Evolutionary conservation across 208 protist species (phyloP), one percentile per base, ranked within the genome.

Genomic region (Crithidia fasciculata): DNA sequence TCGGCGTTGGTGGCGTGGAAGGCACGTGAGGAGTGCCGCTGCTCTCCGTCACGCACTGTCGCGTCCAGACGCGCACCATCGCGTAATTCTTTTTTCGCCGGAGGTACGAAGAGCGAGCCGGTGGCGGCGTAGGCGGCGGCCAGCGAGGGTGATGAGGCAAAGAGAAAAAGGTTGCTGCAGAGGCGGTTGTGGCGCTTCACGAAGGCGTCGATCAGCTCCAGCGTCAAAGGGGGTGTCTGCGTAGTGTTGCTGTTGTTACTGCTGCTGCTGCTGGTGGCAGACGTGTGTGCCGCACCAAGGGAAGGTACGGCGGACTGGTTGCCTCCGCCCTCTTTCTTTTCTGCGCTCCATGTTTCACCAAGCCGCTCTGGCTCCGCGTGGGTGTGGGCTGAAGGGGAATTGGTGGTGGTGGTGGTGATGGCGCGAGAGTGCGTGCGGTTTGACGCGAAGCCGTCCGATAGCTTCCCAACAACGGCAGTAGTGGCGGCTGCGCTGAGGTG

Each of bases 131-230:
- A 28, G 3, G 52, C 9, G 47, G 44, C 49, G 40, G 49, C 52
- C n/a, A 64, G 59, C 2, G 60, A 49, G 2, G 68, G 39, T 8
- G 67, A 39, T 43, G 52, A 8, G 39, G 61, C 72, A 53, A 69
- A 61, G 60, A 69, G 50, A 40, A 18, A 47, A 43, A 64, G n/a
- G 19, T 65, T 55, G 12, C 57, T 44, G 53, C 66, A 79, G 7
- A 79, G 45, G 37, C 37, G 55, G 0, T 57, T 40, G 54, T 74
- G 45, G 39, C 54, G 67, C 6, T 40, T 66, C 59, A 79, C 36
- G 16, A 65, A 49, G 39, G 74, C 58, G 18, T 74, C 37, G 50
- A 74, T 9, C 40, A 65, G 39, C 10, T 79, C 67, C 67, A 69
- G 52, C 54, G 74, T 79, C n/a, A 69, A 40, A 9, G 13, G 62